Base-by-base conservation (phyloP, 768 basidiomycete species). In the Suillus paluster region DNA sequence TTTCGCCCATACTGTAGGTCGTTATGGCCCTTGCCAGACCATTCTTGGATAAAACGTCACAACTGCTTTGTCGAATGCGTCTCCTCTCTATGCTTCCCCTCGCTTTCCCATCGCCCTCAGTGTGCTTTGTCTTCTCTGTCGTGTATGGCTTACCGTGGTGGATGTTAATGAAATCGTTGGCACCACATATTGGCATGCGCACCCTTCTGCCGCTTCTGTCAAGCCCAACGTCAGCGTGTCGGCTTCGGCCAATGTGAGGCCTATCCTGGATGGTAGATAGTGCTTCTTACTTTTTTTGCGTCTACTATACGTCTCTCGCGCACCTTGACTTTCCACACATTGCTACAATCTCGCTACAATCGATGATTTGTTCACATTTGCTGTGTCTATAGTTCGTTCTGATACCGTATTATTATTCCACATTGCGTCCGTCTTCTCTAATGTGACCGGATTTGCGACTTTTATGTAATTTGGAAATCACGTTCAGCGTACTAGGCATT, bases 1-100 rank as follows among this genome's bases (percentile, higher is more conserved):
- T 41, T 58, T 75, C 5, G 64, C 68, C 54, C 63, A 67, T 25
- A 65, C 70, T 10, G 60, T 72, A 50, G 65, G 57, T 44, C 42
- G 61, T 27, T 55, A 71, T 44, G 46, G 59, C 23, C 39, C 67
- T 46, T 72, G 63, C 56, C 67, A 63, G 48, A 63, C 34, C 25
- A 52, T 53, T 63, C 65, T 55, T 69, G 71, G 71, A 55, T 71
- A 10, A 55, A 39, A 55, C 17, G 3, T 12, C 38, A 19, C 11
- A 5, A 38, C 25, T 5, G 9, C 34, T 54, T 5, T 15, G 25
- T 54, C 36, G 1, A 14, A 11, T 38, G 21, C 38, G 10, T 34
- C 1, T 44, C n/a, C 25, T 36, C 62, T 48, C 52, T 44, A 1
- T 39, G 9, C 39, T 34, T 44, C 27, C 50, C 60, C 36, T 53